These are phyloP conservation scores for Yarrowia sp. DNA, from an alignment of 805 yeast species.

Conservation along the genomic window DNA sequence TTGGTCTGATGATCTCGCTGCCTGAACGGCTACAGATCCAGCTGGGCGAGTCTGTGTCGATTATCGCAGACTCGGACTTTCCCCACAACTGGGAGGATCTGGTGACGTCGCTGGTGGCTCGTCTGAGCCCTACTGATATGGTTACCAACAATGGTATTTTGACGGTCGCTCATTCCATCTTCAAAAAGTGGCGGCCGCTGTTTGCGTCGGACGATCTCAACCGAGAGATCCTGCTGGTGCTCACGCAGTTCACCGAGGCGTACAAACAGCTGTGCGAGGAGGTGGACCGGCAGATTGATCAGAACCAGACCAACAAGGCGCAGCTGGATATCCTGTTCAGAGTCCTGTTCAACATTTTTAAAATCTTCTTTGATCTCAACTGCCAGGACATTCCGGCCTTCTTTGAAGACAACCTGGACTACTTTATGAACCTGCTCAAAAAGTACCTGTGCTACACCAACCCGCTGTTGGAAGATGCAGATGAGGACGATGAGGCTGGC, in stretches of 20 bases:
- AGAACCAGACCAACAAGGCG: conserved; percentile 46
- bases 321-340: conserved; percentile 60
- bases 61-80: conserved; percentile 94
- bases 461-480: conserved; percentile 52
- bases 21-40: conserved; percentile 80
- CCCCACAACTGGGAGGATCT: conserved; percentile 85
- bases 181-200: conserved; percentile 94
- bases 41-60: conserved; percentile 87
- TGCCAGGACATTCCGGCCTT: conserved; percentile 98
- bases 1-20: conserved; percentile 78
- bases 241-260: conserved; percentile 78
- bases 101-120: conserved; percentile 55
- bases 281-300: conserved; percentile 64
- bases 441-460: conserved; percentile 69
- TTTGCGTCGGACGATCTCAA: conserved; percentile 88
- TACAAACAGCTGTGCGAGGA: conserved; percentile 66
- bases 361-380: conserved; percentile 87
- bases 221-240: conserved; percentile 79
- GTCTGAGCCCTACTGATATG: conserved; percentile 63
- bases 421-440: conserved; percentile 77
- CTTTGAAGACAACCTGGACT: conserved; percentile 82
- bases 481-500: conserved; percentile 66
- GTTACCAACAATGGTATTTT: conserved; percentile 78
- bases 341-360: conserved; percentile 65
- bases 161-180: conserved; percentile 90